These are phyloP conservation scores for Fusarium mexicanum DNA, from an alignment of 2,329 filamentous ascomycete species.

Conservation along the genomic window DNA sequence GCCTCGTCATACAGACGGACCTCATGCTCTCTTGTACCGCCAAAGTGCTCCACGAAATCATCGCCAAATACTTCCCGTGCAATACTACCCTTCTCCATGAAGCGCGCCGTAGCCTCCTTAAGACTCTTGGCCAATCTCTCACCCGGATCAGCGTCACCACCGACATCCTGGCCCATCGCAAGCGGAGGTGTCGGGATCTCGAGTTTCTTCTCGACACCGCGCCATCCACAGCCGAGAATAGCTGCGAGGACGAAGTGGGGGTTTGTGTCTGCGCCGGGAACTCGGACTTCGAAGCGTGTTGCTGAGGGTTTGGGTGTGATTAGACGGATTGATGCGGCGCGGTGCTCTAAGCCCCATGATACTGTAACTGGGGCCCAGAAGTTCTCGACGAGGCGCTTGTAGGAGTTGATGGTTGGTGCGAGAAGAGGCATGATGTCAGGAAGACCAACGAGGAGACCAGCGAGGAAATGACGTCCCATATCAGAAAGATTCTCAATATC, in stretches of 20 bases:
- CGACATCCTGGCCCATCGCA: constrained; percentile 84
- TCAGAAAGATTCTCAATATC: constrained; percentile 87
- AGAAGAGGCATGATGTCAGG: constrained; percentile 96
- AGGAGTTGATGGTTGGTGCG: constrained; percentile 95
- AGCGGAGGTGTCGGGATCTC: constrained; percentile 84
- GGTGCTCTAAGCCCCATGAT: constrained; percentile 95
- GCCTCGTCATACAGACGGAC: constrained; percentile 92
- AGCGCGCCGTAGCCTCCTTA: constrained; percentile 83
- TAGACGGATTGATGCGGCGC: constrained; percentile 87
- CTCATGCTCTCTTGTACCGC: constrained; percentile 92
- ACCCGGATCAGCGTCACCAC: constrained; percentile 75
- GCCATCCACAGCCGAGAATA: constrained; percentile 87
- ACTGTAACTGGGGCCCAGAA: constrained; percentile 99
- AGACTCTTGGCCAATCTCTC: constrained; percentile 83
- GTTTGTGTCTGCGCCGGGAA: constrained; percentile 94
- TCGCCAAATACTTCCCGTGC: constrained; percentile 95
- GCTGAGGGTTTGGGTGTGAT: constrained; percentile 89
- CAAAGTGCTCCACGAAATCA: constrained; percentile 95
- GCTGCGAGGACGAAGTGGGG: constrained; percentile 87
- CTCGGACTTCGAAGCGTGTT: constrained; percentile 91
- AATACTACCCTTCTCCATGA: constrained; percentile 80
- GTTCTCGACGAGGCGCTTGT: constrained; percentile 97
- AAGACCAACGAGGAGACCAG: constrained; percentile 86
- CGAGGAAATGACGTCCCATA: constrained; percentile 90
- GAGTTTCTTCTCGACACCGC: constrained; percentile 92